Evolutionary conservation across 257 asterid species (phyloP).

Genomic region (Henckelia pumila): DNA sequence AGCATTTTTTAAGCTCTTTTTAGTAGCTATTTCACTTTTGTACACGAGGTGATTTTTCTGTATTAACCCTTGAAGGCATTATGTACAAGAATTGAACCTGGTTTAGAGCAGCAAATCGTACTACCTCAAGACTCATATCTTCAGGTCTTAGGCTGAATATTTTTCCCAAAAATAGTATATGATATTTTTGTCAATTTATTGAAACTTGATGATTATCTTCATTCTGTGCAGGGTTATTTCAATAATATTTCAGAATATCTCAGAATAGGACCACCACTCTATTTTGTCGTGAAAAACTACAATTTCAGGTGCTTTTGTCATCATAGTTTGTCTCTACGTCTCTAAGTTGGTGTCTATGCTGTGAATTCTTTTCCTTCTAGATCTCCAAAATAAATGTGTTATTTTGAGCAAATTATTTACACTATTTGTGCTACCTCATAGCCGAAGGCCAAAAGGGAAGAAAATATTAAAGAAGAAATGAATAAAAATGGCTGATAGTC

Average conservation of each 20-base stretch:
- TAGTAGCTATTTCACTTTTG: conserved; percentile 3
- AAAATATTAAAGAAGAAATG: neutral
- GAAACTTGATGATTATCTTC: conserved; percentile 23
- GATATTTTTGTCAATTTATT: conserved; percentile 9
- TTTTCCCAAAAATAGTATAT: conserved; percentile 19
- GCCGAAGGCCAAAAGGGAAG: neutral
- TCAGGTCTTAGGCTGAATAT: conserved; percentile 53
- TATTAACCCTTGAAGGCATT: conserved; percentile 59
- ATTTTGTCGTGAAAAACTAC: conserved; percentile 85
- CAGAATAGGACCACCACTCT: conserved; percentile 93
- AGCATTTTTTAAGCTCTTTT: conserved; percentile 12
- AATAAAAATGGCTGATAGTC: neutral
- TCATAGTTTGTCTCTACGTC: neutral
- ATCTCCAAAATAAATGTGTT: conserved; percentile 2
- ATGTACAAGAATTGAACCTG: conserved; percentile 91
- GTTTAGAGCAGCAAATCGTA: conserved; percentile 96
- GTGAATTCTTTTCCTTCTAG: neutral
- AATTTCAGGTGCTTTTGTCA: conserved; percentile 63
- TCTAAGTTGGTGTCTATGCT: neutral
- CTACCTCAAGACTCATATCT: conserved; percentile 98
- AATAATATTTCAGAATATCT: conserved; percentile 72
- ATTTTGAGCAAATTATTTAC: neutral
- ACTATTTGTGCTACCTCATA: neutral
- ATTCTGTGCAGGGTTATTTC: conserved; percentile 75
- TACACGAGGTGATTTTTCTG: conserved; percentile 11